These are phyloP conservation scores for Gregarina niphandrodes DNA, from an alignment of 169 alveolate species.

Conservation along the genomic window DNA sequence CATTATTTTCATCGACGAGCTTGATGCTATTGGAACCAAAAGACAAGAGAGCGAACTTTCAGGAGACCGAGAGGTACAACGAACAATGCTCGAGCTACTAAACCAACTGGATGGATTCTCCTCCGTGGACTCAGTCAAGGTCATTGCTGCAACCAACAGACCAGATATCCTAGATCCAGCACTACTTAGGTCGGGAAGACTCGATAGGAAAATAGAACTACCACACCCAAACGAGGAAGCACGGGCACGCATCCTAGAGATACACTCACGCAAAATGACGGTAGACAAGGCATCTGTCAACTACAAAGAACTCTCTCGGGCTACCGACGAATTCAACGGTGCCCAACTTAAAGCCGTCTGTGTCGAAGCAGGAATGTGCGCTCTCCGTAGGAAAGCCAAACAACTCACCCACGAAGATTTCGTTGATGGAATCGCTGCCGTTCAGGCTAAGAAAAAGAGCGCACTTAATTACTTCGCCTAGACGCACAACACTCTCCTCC, in stretches of 20 bases:
- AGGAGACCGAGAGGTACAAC: conserved; percentile 94
- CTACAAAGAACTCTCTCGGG: conserved; percentile 80
- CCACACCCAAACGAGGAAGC: conserved; percentile 96
- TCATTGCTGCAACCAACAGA: conserved; percentile 96
- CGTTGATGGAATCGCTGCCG: conserved; percentile 85
- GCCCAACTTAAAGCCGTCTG: conserved; percentile 80
- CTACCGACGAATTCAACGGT: conserved; percentile 73
- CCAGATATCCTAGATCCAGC: conserved; percentile 97
- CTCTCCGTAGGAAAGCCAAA: conserved; percentile 71
- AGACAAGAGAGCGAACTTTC: conserved; percentile 62
- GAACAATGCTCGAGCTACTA: conserved; percentile 93
- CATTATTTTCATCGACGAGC: conserved; percentile 90
- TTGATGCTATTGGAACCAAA: conserved; percentile 84
- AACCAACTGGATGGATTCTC: conserved; percentile 82
- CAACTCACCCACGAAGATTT: conserved; percentile 91
- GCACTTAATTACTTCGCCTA: conserved; percentile 78
- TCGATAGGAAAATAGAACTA: conserved; percentile 92
- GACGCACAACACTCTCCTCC: too few species aligned
- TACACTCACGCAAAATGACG: conserved; percentile 94
- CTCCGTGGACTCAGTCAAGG: conserved; percentile 62
- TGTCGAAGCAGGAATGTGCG: conserved; percentile 97
- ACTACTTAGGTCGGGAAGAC: conserved; percentile 87
- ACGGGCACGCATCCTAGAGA: conserved; percentile 77
- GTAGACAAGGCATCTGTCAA: conserved; percentile 78
- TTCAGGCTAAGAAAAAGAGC: conserved; percentile 87